Percentiles rank a stretch among this genome's conserved stretches.
Evolutionary conservation across 2,329 filamentous ascomycete species (phyloP).

Genomic region (Ceratocystiopsis sp.): DNA sequence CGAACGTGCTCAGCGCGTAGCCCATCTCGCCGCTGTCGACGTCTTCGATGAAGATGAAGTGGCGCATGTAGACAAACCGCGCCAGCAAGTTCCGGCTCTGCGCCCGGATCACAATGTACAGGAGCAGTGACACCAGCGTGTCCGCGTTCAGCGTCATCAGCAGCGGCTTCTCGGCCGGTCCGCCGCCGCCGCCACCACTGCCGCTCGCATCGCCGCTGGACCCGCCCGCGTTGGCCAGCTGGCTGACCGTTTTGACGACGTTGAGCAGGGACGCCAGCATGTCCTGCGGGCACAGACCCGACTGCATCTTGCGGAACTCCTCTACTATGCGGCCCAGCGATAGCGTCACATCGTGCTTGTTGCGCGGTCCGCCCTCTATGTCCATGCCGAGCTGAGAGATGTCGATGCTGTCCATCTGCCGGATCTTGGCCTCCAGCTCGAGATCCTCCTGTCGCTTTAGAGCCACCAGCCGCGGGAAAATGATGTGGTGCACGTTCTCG

Average conservation of each 20-base stretch:
- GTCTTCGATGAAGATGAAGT: conserved; percentile 96
- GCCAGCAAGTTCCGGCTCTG: conserved; percentile 79
- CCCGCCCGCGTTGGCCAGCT: conserved; percentile 31
- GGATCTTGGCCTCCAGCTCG: conserved; percentile 76
- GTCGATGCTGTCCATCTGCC: conserved; percentile 86
- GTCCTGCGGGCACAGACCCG: conserved; percentile 65
- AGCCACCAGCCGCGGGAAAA: conserved; percentile 69
- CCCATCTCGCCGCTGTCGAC: conserved; percentile 93
- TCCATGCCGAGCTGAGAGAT: conserved; percentile 85
- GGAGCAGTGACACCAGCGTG: conserved; percentile 74
- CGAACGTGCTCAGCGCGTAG: conserved; percentile 88
- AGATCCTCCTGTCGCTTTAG: conserved; percentile 69
- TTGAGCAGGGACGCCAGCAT: conserved; percentile 70
- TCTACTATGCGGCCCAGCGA: conserved; percentile 67
- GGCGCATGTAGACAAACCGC: conserved; percentile 81
- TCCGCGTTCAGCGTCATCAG: conserved; percentile 58
- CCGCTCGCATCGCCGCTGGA: not conserved
- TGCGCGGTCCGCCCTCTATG: conserved; percentile 60
- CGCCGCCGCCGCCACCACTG: not conserved
- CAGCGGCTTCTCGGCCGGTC: conserved; percentile 30
- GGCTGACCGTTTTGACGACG: conserved; percentile 71
- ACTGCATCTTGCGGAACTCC: conserved; percentile 71
- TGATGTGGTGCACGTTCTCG: conserved; percentile 77
- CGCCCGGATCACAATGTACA: conserved; percentile 84
- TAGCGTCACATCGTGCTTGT: conserved; percentile 65